Base-by-base conservation (phyloP, 495 filamentous ascomycete genomes). In the Xylaria grammica region DNA sequence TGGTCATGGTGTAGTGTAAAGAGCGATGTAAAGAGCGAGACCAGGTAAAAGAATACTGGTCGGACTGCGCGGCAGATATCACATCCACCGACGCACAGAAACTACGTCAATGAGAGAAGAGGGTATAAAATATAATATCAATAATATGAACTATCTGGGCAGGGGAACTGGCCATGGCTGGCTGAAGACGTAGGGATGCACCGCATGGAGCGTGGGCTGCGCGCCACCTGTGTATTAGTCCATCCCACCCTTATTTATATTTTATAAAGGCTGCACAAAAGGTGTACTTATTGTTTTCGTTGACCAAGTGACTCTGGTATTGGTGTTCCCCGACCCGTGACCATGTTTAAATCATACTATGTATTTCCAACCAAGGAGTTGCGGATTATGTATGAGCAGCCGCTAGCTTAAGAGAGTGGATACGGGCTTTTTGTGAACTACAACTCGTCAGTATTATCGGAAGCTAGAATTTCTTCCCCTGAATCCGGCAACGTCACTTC, bases 401-500 rank as follows among this genome's bases (percentile, higher is more conserved):
- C 34, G n/a, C n/a, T n/a, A n/a, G n/a, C n/a, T n/a, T n/a, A 0
- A 26, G 40, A 30, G 40, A 54, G 51, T 20, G 56, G 20, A 27
- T 22, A 10, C 20, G 26, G 13, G 11, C 40, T 5, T 15, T 1
- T 1, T 20, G 19, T 46, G 22, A 9, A 34, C 34, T 57, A 73
- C 56, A 73, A 44, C 38, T 73, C 71, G 2, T 30, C 58, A 22
- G 22, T 53, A 42, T 67, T 54, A n/a, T 24, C 58, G 7, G 66
- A 40, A 5, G 24, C 63, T n/a, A n/a, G n/a, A n/a, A 13, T 24
- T 2, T 55, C 54, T 0, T 45, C 36, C 4, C 54, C 56, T n/a
- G 62, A 36, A 20, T 68, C 61, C 22, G 66, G 68, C 29, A 71
- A 58, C 6, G 71, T 80, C 20, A 81, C 69, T 55, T 78, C 77